Percentiles rank a stretch among this genome's conserved stretches.
Conservation (phyloP, 805 yeast species). For the Metschnikowia henanensis region DNA sequence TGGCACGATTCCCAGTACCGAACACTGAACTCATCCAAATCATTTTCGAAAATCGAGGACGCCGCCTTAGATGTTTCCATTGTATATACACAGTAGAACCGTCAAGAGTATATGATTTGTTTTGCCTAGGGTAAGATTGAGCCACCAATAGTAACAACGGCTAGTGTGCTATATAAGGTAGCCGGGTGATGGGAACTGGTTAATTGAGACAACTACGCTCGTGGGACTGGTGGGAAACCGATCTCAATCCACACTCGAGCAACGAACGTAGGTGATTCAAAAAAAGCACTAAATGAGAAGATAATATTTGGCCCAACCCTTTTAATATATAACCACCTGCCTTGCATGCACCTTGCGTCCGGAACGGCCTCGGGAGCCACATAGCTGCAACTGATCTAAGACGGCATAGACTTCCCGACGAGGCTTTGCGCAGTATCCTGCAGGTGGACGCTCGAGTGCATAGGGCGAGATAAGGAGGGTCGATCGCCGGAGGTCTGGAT, state of each 20-base stretch:
- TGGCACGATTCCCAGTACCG: slow-evolving; percentile 14
- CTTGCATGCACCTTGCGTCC: background rate
- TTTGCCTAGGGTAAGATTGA: background rate
- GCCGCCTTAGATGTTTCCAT: background rate
- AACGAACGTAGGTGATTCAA: background rate
- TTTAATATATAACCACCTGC: background rate
- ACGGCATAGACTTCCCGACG: background rate
- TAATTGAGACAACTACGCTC: no score
- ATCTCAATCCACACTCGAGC: no score
- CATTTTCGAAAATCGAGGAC: slow-evolving; percentile 6
- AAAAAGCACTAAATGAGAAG: background rate
- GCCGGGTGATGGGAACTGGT: no score
- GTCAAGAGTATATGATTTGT: background rate
- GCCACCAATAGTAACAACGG: no score
- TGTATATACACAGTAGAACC: background rate
- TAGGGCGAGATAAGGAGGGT: background rate
- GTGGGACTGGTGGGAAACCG: no score
- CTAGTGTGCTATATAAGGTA: no score
- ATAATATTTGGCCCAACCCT: background rate
- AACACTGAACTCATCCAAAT: slow-evolving; percentile 14
- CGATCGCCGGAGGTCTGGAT: background rate
- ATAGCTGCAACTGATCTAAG: background rate
- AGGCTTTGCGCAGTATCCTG: background rate
- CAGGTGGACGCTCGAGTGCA: background rate
- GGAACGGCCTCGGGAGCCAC: background rate